Base-by-base conservation (phyloP, 2,329 filamentous ascomycete species). In the Colletotrichum simmondsii region DNA sequence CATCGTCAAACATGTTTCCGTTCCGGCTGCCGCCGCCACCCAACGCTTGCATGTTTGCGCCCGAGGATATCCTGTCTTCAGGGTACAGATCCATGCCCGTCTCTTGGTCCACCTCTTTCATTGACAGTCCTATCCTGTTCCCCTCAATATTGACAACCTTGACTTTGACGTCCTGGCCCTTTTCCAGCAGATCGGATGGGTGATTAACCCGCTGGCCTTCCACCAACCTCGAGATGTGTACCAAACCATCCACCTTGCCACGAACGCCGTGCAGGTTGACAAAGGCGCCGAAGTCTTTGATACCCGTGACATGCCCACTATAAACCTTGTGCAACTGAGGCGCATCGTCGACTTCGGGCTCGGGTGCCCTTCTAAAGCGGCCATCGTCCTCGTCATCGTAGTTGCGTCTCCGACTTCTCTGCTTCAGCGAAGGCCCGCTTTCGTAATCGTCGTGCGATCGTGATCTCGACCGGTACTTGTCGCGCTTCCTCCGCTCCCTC, bases 261-360 rank as follows among this genome's bases (percentile, higher is more conserved):
- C 89, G 92, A 1, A 99, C 93, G 22, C 95, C 93, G 76, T 92
- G 90, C n/a, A 99, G 81, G 77, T 97, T 98, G 71, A 98, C 95
- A 82, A 99, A 99, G 0, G 92, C 95, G 12, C 97, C 97, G 83
- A 98, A 99, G 74, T 98, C 95, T 78, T 98, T 98, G 66, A 99
- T 88, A 0, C 95, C 95, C 0, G 95, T 98, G 16, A 98, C 94
- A 78, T 92, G 92, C 1, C 97, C 97, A 75, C 95, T 90, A 79
- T 99, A 99, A 2, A 98, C 85, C 80, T 99, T 99, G 86, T 92
- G 92, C 7, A 97, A 83, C 42, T 95, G 86, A 0, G 97, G 95
- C 54, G 89, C 83, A 65, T 98, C 93, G 81, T 99, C 97, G 11
- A 97, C 80, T 77, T 97, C 94, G 2, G 88, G 89, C 2, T 90